Evolutionary conservation across 192 early-diverging fungal genomes (phyloP).

Genomic region (Martensiomyces pterosporus): DNA sequence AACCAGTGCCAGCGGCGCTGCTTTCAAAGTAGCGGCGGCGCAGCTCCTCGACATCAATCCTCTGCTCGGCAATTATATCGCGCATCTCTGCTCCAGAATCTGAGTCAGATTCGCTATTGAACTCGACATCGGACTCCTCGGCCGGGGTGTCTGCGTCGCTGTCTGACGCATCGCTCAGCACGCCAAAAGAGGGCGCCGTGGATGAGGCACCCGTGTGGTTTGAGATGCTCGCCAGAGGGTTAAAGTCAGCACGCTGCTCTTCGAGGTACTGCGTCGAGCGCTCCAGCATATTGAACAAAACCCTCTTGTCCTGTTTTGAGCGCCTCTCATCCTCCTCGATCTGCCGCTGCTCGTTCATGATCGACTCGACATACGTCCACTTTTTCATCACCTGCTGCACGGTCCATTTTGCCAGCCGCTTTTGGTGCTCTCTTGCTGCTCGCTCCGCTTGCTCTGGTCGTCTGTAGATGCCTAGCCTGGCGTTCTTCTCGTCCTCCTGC

Average conservation of each 20-base stretch:
- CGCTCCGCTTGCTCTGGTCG: slow-evolving; percentile 18
- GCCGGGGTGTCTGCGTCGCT: slow-evolving; percentile 3
- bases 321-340: slow-evolving; percentile 59
- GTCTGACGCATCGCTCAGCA: slow-evolving; percentile 1
- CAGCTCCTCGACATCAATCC: slow-evolving; percentile 2
- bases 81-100: not conserved
- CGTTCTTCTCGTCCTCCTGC: slow-evolving; percentile 21
- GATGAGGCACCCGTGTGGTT: too few species aligned
- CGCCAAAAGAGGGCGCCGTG: too few species aligned
- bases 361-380: slow-evolving; percentile 65
- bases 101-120: slow-evolving; percentile 8
- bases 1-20: too few species aligned
- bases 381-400: slow-evolving; percentile 61
- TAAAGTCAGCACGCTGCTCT: slow-evolving; percentile 47
- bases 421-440: slow-evolving; percentile 13
- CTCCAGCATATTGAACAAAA: slow-evolving; percentile 67
- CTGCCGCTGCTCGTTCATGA: slow-evolving; percentile 57
- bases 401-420: slow-evolving; percentile 62
- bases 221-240: slow-evolving; percentile 3
- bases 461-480: slow-evolving; percentile 18
- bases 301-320: slow-evolving; percentile 57
- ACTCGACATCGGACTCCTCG: slow-evolving; percentile 8
- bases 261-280: slow-evolving; percentile 66
- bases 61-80: not conserved
- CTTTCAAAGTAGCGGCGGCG: slow-evolving; percentile 3